Evolutionary conservation across 2,329 filamentous ascomycete genomes (phyloP), one percentile per base, ranked within the genome.

Genomic region (Penicillium corylophilum): DNA sequence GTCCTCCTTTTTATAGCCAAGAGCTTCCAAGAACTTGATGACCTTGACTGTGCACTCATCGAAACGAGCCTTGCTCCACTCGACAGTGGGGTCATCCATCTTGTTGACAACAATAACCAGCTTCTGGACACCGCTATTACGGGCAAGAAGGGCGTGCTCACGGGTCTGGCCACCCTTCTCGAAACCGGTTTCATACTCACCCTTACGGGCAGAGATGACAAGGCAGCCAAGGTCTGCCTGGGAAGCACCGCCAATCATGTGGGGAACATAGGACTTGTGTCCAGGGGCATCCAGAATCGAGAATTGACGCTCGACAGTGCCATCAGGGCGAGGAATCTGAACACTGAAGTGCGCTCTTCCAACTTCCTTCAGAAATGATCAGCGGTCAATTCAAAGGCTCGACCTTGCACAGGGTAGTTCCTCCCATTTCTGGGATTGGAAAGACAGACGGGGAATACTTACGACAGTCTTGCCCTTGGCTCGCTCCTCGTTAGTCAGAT

Each of bases 161-260:
- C 94, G 85, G 48, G 94, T 99, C 74, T 99, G 94, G 33, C 94
- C 93, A 57, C 94, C 94, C 79, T 88, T 89, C 66, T 99, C 94
- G 71, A 99, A 99, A 44, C 94, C 94, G 29, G 94, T 97, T 77
- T 99, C 94, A 74, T 97, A 99, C 77, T 99, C 94, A 69, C 94
- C 94, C 80, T 96, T 97, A 68, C 94, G 88, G 38, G 94, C 91
- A 46, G 89, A 95, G 67, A 97, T 96, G 70, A 99, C 94, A 42
- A 99, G 82, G 64, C 96, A 90, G 71, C 94, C 94, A 28, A 99
- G 86, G 73, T 96, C 91, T 44, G 91, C 91, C 75, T 96, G 91
- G 12, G 90, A 92, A 28, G 91, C 91, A 71, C 91, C 91, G 63
- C 93, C 92, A 68, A 99, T 95, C 94, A 99, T 99, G 80, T 88